These are phyloP conservation scores for Alternaria dauci DNA, from an alignment of 2,329 filamentous ascomycete genomes.

Conservation along the genomic window DNA sequence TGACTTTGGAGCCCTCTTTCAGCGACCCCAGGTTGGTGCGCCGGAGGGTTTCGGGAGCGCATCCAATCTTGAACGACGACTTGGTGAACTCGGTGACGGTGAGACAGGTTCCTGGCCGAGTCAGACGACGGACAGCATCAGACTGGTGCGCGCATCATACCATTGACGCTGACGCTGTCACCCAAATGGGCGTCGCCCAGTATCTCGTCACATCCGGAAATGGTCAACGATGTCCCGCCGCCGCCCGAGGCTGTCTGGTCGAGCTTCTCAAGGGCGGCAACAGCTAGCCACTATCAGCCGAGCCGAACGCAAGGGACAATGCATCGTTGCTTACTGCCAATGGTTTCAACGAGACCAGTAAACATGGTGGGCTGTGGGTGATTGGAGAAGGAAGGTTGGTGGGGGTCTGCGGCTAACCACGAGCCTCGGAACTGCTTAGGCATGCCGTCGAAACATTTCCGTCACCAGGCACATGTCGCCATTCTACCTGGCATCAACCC, in stretches of 20 bases:
- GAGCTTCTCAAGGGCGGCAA: conserved; percentile 80
- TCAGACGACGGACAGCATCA: conserved; percentile 4
- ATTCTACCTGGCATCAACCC: conserved; percentile 5
- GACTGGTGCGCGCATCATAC: conserved; percentile 53
- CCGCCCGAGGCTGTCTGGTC: conserved; percentile 74
- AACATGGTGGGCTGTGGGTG: conserved; percentile 71
- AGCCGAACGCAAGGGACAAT: conserved; percentile 20
- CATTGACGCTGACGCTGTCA: conserved; percentile 95
- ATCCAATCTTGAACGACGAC: conserved; percentile 82
- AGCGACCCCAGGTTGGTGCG: conserved; percentile 92
- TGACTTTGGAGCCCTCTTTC: conserved; percentile 72
- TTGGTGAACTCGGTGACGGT: conserved; percentile 80
- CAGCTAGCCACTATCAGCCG: conserved; percentile 65
- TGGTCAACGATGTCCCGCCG: conserved; percentile 89
- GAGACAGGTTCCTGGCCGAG: conserved; percentile 76
- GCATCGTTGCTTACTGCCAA: conserved; percentile 74
- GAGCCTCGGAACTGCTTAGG: conserved; percentile 29
- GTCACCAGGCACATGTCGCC: conserved; percentile 1
- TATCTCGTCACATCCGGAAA: conserved; percentile 76
- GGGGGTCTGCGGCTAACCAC: conserved; percentile 30
- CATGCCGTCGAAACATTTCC: conserved; percentile 14
- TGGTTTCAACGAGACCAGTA: conserved; percentile 72
- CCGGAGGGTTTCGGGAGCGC: conserved; percentile 93
- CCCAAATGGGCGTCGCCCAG: conserved; percentile 84
- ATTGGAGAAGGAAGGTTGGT: conserved; percentile 19